phyloP scores from a whole-genome alignment of 208 protist genomes.

The Angomonas ambiguus region DNA sequence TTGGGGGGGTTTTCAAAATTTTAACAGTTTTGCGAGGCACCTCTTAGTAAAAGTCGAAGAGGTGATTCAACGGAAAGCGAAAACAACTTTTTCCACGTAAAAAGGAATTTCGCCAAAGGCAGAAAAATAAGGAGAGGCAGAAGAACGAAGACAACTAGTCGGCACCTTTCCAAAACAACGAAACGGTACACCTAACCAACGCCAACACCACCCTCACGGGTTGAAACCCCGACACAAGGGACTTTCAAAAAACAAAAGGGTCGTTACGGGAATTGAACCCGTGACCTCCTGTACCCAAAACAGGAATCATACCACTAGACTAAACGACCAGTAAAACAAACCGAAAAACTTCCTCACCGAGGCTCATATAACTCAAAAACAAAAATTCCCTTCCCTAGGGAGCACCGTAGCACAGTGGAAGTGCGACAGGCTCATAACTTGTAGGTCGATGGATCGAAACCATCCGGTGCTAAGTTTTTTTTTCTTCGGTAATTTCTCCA shows the following conservation, averaged over 20 bases:
- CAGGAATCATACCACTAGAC: constrained; percentile 93
- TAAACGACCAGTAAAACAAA: constrained; percentile 58
- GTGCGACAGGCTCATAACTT: constrained; percentile 94
- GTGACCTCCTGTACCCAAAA: constrained; percentile 92
- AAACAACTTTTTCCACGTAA: background rate
- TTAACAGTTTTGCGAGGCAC: constrained; percentile 26
- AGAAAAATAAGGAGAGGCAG: background rate
- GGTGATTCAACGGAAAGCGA: constrained; percentile 26
- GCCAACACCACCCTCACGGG: constrained; percentile 55
- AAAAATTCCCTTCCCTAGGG: background rate
- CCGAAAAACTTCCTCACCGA: background rate
- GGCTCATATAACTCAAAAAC: no score
- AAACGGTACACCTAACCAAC: constrained; percentile 31
- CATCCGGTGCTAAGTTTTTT: constrained; percentile 89
- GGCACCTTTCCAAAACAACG: no score
- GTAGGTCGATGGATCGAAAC: constrained; percentile 94
- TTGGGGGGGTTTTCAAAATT: background rate
- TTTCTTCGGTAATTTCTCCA: background rate
- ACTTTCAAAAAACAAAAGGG: constrained; percentile 37
- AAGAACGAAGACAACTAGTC: no score
- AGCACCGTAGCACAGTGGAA: constrained; percentile 93
- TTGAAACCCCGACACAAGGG: background rate
- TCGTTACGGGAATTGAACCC: constrained; percentile 92
- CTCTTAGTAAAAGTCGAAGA: constrained; percentile 70
- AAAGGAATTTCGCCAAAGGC: background rate